These are phyloP conservation scores for Globomyces pollinis-pini DNA, from an alignment of 192 early-diverging fungal species.

Conservation along the genomic window DNA sequence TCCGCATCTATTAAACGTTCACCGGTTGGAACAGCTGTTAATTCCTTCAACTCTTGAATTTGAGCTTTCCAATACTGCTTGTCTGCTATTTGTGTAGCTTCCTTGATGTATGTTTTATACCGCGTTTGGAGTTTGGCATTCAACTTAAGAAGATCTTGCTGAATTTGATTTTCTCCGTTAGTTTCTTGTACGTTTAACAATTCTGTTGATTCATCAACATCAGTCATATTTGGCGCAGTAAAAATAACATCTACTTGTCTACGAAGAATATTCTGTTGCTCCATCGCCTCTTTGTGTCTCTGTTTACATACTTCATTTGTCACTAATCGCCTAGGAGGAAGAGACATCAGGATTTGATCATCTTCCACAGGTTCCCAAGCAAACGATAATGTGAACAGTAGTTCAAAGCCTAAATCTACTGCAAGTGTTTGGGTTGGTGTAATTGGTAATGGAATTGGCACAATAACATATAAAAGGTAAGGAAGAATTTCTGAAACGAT, in stretches of 20 bases:
- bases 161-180: not conserved
- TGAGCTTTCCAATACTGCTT: constrained; percentile 37
- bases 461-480: constrained; percentile 78
- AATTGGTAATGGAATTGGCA: constrained; percentile 83
- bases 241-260: constrained; percentile 9
- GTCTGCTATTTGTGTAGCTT: constrained; percentile 28
- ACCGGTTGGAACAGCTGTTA: constrained; percentile 32
- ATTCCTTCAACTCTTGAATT: constrained; percentile 19
- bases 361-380: constrained; percentile 82
- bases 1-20: constrained; percentile 85
- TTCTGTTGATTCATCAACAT: constrained; percentile 16
- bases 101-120: constrained; percentile 18
- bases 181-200: constrained; percentile 9
- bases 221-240: constrained; percentile 14
- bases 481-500: constrained; percentile 84
- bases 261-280: not conserved
- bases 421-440: constrained; percentile 82
- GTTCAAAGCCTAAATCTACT: constrained; percentile 92
- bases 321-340: constrained; percentile 82
- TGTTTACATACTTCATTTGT: constrained; percentile 37
- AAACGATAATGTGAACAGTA: constrained; percentile 77
- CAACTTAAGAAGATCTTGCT: not conserved
- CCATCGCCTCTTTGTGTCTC: constrained; percentile 7
- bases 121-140: constrained; percentile 15
- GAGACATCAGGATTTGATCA: constrained; percentile 61